Evolutionary conservation across 2,329 filamentous ascomycete species (phyloP).

Genomic region (Ophiostoma sp.): DNA sequence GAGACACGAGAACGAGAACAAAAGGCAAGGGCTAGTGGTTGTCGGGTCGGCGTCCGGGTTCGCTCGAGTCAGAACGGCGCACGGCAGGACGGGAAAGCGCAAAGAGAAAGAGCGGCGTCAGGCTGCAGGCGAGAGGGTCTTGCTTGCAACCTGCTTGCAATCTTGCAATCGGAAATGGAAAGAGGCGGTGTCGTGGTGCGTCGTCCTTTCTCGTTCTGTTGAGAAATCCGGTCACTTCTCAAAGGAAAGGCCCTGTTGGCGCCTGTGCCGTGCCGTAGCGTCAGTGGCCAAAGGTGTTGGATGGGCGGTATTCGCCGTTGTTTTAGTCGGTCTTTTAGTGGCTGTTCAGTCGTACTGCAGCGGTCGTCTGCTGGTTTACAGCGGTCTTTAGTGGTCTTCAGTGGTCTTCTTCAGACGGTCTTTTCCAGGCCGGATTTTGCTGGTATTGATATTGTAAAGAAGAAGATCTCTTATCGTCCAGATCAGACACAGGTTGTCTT

Average conservation of each 20-base stretch:
- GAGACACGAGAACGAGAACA: neutral
- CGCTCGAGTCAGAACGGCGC: slow-evolving; percentile 9
- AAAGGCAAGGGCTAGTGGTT: neutral
- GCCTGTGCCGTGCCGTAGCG: slow-evolving; percentile 3
- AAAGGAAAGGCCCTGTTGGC: neutral
- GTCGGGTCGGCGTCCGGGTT: slow-evolving; percentile 13
- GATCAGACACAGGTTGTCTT: neutral
- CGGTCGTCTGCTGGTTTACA: neutral
- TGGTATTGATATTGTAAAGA: neutral
- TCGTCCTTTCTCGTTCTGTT: neutral
- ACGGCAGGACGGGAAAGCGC: slow-evolving; percentile 10
- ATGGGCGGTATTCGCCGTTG: neutral
- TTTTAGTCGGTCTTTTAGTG: neutral
- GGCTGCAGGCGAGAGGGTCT: neutral
- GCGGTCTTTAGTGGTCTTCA: neutral
- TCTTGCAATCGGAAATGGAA: neutral
- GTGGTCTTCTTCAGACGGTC: neutral
- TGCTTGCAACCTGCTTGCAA: neutral
- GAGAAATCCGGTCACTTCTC: neutral
- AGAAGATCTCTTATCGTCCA: neutral
- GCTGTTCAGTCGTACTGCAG: neutral
- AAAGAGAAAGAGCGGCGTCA: neutral
- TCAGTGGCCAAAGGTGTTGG: neutral
- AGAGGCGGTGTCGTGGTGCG: slow-evolving; percentile 20
- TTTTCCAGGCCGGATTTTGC: too few relatives aligned